Evolutionary conservation across 768 basidiomycete genomes (phyloP).

Genomic region (Boletus insuetus): DNA sequence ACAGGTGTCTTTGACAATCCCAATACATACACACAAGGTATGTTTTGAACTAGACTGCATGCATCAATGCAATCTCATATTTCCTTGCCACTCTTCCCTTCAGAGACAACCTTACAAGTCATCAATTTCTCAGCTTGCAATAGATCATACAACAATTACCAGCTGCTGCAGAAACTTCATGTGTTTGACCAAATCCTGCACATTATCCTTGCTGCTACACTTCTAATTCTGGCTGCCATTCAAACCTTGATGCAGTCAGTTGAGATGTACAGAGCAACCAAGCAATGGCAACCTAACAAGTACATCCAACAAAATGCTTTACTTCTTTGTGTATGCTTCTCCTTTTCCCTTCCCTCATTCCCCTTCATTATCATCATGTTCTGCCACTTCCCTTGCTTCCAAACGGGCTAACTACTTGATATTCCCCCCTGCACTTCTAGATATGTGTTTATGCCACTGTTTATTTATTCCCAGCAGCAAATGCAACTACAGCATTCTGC

Average conservation of each 20-base stretch:
- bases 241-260: conserved; percentile 1
- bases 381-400: too few species aligned
- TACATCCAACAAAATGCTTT: not conserved
- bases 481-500: too few species aligned
- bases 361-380: not conserved
- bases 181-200: not conserved
- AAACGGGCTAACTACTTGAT: too few species aligned
- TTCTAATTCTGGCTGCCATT: not conserved
- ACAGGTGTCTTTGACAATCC: conserved; percentile 4
- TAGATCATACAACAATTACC: not conserved
- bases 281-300: not conserved
- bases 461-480: too few species aligned
- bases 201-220: not conserved
- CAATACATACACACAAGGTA: not conserved
- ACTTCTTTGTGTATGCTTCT: conserved; percentile 22
- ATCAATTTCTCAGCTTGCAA: not conserved
- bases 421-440: not conserved
- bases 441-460: too few species aligned
- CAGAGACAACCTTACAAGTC: not conserved
- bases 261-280: not conserved
- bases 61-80: not conserved
- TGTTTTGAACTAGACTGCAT: not conserved
- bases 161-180: not conserved
- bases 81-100: too few species aligned
- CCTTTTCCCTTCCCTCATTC: not conserved